Conservation (phyloP, 2,329 filamentous ascomycete species). For the Rugonectria rugulosa region DNA sequence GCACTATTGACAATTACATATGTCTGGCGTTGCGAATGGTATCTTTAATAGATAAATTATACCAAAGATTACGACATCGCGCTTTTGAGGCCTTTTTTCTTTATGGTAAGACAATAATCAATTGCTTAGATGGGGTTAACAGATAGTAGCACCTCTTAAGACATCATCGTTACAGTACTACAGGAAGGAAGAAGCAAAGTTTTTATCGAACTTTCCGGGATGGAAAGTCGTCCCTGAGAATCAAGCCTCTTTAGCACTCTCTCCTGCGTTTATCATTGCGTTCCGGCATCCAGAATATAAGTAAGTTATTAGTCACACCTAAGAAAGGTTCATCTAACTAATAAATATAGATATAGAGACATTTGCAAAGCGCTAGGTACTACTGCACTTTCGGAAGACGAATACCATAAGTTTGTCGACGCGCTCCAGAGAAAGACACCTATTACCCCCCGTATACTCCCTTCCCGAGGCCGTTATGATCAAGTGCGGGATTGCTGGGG, state of each 20-base stretch:
- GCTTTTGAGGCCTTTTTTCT: constrained; percentile 6
- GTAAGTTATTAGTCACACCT: background rate
- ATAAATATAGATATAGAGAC: background rate
- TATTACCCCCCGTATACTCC: background rate
- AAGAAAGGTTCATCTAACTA: background rate
- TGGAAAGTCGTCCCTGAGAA: background rate
- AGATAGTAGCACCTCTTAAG: background rate
- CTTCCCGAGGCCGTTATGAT: background rate
- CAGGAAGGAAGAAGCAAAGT: background rate
- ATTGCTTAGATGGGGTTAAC: background rate
- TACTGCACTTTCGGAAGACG: background rate
- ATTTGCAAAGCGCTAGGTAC: constrained; percentile 2
- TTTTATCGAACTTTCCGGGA: background rate
- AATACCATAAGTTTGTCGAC: constrained; percentile 6
- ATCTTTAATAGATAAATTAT: constrained; percentile 3
- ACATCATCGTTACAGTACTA: background rate
- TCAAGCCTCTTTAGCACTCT: constrained; percentile 5
- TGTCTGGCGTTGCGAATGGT: background rate
- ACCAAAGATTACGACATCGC: background rate
- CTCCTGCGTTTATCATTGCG: constrained; percentile 8
- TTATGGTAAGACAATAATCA: background rate
- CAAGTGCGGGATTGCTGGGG: background rate
- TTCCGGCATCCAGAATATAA: background rate
- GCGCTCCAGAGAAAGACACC: background rate
- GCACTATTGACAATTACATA: background rate